Conservation (phyloP, 148 eudicot species). For the Nepenthes gracilis region DNA sequence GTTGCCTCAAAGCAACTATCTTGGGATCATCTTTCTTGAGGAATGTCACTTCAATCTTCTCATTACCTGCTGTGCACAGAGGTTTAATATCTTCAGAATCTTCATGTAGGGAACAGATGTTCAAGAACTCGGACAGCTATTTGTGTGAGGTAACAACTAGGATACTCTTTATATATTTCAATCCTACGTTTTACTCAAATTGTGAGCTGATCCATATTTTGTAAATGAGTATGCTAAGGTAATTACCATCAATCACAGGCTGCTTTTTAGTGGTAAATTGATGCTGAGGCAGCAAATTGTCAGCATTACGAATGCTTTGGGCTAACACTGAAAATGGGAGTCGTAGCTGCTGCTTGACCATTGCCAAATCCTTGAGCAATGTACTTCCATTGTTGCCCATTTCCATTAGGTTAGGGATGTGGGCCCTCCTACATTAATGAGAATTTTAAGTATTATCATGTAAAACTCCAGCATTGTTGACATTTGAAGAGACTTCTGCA, state of each 20-base stretch:
- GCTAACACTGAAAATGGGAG: constrained; percentile 56
- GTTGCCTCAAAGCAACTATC: constrained; percentile 65
- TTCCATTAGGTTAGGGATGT: constrained; percentile 26
- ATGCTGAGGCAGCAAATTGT: constrained; percentile 1
- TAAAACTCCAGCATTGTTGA: neutral
- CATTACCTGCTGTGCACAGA: constrained; percentile 14
- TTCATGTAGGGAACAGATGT: neutral
- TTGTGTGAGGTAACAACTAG: too few species aligned
- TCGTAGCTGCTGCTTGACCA: constrained; percentile 31
- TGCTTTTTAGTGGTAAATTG: constrained; percentile 11
- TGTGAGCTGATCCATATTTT: neutral
- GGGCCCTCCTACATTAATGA: constrained; percentile 34
- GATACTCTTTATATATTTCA: too few species aligned
- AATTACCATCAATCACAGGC: constrained; percentile 40
- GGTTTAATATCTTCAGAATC: neutral
- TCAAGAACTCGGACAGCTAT: too few species aligned
- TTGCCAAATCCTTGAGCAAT: constrained; percentile 20
- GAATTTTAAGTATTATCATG: constrained; percentile 3
- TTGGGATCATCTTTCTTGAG: constrained; percentile 80
- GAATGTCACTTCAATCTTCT: constrained; percentile 52
- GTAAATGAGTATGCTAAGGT: neutral
- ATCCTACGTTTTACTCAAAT: too few species aligned
- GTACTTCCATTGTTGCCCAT: constrained; percentile 19
- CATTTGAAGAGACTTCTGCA: neutral
- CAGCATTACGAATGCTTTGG: constrained; percentile 28